phyloP scores from a whole-genome alignment of 2,329 filamentous ascomycete genomes.

The Thermothelomyces thermophilus region DNA sequence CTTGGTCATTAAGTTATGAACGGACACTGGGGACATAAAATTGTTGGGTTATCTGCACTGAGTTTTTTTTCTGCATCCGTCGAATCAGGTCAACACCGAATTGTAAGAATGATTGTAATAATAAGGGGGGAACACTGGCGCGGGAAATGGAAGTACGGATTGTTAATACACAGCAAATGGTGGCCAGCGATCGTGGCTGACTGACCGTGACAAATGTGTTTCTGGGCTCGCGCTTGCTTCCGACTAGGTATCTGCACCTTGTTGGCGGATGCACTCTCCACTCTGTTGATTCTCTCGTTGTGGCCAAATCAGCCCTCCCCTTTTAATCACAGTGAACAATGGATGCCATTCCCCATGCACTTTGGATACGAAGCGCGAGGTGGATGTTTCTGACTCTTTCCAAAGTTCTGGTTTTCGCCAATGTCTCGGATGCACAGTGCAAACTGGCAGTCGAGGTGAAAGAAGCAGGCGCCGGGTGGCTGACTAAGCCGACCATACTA shows the following conservation, averaged over 20 bases:
- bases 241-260: too few relatives aligned
- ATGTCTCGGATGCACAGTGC: background rate
- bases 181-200: too few relatives aligned
- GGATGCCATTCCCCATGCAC: too few relatives aligned
- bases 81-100: conserved; percentile 9
- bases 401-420: background rate
- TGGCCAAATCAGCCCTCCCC: too few relatives aligned
- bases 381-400: too few relatives aligned
- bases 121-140: conserved; percentile 1
- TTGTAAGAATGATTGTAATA: conserved; percentile 17
- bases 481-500: conserved; percentile 22
- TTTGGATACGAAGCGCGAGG: too few relatives aligned
- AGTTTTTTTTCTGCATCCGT: background rate
- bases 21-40: background rate
- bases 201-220: too few relatives aligned
- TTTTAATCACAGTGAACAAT: too few relatives aligned
- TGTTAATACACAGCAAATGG: background rate
- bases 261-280: too few relatives aligned
- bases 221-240: too few relatives aligned
- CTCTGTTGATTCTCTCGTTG: too few relatives aligned
- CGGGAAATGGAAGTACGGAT: background rate
- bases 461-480: conserved; percentile 2
- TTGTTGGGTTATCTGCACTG: conserved; percentile 3
- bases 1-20: conserved; percentile 23
- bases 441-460: background rate